Evolutionary conservation across 495 filamentous ascomycete genomes (phyloP).

Genomic region (Pyrenula aspistea): DNA sequence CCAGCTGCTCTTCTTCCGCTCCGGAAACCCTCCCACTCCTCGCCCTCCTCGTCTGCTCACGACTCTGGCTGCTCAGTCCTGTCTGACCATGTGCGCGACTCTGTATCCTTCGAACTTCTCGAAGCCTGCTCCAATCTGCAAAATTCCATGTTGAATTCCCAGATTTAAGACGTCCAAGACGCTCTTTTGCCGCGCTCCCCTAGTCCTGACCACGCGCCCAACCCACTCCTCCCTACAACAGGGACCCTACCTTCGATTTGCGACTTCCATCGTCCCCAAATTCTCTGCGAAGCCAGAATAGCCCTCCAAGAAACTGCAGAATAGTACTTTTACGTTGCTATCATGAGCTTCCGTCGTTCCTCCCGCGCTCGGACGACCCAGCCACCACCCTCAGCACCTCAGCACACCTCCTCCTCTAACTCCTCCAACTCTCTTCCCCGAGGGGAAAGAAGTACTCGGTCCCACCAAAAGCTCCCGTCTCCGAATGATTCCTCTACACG

Average conservation of each 20-base stretch:
- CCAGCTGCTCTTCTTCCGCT: not conserved
- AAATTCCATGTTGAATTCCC: not conserved
- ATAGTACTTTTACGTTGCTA: slow-evolving; percentile 3
- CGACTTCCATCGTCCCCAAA: too few species aligned
- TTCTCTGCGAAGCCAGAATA: not conserved
- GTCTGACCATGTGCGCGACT: not conserved
- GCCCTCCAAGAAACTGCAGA: not conserved
- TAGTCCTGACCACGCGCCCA: not conserved
- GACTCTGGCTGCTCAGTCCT: not conserved
- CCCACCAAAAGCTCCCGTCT: slow-evolving; percentile 58
- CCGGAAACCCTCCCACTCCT: not conserved
- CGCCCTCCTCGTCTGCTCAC: not conserved
- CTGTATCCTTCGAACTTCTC: not conserved
- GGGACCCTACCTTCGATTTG: not conserved
- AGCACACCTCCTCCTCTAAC: slow-evolving; percentile 62
- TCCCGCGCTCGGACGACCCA: slow-evolving; percentile 80
- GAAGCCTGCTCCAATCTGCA: not conserved
- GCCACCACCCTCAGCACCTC: slow-evolving; percentile 50
- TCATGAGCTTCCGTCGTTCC: slow-evolving; percentile 73
- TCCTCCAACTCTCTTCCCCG: slow-evolving; percentile 60
- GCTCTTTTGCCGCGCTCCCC: not conserved
- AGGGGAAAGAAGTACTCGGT: slow-evolving; percentile 56
- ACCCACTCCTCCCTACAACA: not conserved
- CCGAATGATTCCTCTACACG: slow-evolving; percentile 62
- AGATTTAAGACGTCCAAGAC: not conserved